Evolutionary conservation across 176 grass and related monocot species (phyloP).

Genomic region (Musa itinerans): DNA sequence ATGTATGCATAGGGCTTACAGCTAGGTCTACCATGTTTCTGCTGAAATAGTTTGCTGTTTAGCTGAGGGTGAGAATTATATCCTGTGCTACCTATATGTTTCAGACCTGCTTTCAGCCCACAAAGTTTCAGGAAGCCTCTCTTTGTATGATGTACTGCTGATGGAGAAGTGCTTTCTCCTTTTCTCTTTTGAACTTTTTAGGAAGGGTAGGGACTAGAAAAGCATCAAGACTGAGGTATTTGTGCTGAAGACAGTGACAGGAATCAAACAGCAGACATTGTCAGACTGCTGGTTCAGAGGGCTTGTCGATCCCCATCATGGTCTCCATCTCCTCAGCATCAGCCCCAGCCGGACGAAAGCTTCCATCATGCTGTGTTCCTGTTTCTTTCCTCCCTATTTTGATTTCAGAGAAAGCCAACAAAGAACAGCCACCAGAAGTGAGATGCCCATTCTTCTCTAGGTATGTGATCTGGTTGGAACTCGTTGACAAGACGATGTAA

Average conservation of each 20-base stretch:
- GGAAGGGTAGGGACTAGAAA: neutral
- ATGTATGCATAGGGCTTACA: neutral
- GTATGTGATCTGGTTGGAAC: neutral
- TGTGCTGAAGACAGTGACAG: slow-evolving; percentile 2
- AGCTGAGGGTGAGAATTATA: neutral
- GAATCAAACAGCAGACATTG: neutral
- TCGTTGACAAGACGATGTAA: no score
- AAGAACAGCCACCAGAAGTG: neutral
- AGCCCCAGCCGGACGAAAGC: neutral
- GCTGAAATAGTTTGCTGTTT: neutral
- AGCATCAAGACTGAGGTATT: slow-evolving; percentile 2
- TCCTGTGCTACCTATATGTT: neutral
- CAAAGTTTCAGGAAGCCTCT: slow-evolving; percentile 7
- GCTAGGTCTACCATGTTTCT: neutral
- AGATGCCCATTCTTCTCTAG: neutral
- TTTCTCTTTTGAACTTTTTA: neutral
- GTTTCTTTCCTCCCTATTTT: neutral
- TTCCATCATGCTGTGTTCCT: neutral
- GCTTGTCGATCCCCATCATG: neutral
- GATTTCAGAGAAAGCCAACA: neutral
- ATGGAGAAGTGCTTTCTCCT: neutral
- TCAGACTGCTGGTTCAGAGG: neutral
- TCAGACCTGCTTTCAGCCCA: neutral
- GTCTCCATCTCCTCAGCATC: neutral
- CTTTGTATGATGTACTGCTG: neutral